These are phyloP conservation scores for Acacia pycnantha DNA, from an alignment of 331 rosid genomes.

Conservation along the genomic window DNA sequence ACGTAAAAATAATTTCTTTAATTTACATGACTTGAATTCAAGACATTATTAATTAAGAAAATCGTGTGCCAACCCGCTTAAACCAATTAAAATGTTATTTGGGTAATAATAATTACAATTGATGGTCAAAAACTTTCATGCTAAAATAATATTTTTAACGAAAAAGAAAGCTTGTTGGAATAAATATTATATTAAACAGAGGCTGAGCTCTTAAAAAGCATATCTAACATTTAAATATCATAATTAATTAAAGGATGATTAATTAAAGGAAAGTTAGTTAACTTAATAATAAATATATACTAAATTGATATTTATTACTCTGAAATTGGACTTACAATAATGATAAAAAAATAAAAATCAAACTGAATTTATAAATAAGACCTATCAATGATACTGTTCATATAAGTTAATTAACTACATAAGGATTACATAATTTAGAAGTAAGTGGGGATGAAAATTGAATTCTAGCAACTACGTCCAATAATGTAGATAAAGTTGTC, in stretches of 20 bases:
- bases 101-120: no score
- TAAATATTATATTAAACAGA: neutral
- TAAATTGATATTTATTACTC: no score
- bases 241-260: neutral
- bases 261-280: no score
- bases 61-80: no score
- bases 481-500: slow-evolving; percentile 11
- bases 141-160: neutral
- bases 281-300: no score
- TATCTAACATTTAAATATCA: neutral
- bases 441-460: neutral
- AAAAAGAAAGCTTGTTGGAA: neutral
- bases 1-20: no score
- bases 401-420: neutral
- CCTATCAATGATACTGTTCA: neutral
- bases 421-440: neutral
- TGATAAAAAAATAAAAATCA: no score
- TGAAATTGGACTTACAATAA: no score
- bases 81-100: no score
- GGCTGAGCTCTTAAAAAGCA: neutral
- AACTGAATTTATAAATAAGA: no score
- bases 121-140: neutral
- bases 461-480: neutral
- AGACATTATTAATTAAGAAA: no score
- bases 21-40: no score